phyloP scores from a whole-genome alignment of 2,329 filamentous ascomycete species.

The Elsinoe australis region DNA sequence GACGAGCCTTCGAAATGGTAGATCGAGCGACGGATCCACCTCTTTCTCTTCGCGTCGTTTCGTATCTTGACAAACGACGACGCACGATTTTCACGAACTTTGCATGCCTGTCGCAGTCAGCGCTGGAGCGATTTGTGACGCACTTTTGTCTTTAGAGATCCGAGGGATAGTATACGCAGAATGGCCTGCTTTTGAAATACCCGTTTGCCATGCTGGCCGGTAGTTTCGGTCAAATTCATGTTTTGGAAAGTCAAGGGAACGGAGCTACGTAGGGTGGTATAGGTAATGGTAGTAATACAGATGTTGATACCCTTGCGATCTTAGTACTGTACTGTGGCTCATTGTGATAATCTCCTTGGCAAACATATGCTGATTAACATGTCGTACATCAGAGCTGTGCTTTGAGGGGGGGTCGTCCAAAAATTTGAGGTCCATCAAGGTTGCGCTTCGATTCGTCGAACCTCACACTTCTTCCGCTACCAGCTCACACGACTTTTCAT shows the following conservation, averaged over 20 bases:
- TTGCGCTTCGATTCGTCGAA: too few relatives aligned
- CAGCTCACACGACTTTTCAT: background rate
- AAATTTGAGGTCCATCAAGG: background rate
- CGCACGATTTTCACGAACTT: conserved; percentile 7
- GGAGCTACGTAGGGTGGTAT: too few relatives aligned
- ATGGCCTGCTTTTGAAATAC: background rate
- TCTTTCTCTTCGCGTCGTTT: background rate
- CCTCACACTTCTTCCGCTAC: background rate
- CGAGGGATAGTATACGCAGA: background rate
- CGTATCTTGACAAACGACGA: background rate
- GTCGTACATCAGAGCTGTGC: too few relatives aligned
- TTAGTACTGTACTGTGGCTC: background rate
- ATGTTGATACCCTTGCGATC: background rate
- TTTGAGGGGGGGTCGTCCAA: too few relatives aligned
- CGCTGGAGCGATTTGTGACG: background rate
- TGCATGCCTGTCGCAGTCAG: background rate
- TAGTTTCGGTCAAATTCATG: background rate
- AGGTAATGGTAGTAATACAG: conserved; percentile 14
- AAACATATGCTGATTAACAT: too few relatives aligned
- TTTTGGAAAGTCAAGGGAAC: background rate
- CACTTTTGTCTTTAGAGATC: background rate
- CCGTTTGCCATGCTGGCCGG: background rate
- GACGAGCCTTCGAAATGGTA: background rate
- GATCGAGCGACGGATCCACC: background rate
- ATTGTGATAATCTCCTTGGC: too few relatives aligned